These are phyloP conservation scores for Colletotrichum echinochloae DNA, from an alignment of 2,329 filamentous ascomycete species.

Conservation along the genomic window DNA sequence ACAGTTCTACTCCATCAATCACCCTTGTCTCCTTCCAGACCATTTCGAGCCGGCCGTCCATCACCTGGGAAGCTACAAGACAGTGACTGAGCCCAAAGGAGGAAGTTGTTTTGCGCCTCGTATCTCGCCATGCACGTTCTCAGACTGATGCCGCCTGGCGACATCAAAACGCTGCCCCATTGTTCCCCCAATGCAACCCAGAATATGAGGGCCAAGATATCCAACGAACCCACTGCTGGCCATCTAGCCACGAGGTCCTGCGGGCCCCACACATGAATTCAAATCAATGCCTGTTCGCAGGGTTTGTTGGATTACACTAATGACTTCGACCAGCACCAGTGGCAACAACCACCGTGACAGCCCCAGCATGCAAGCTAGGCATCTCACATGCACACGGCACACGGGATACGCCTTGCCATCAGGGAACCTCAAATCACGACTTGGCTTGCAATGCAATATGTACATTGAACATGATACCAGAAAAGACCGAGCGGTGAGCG, in stretches of 20 bases:
- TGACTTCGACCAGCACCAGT: conserved; percentile 24
- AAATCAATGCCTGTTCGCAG: conserved; percentile 40
- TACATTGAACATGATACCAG: not conserved
- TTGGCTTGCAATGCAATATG: conserved; percentile 1
- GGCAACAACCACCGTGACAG: conserved; percentile 3
- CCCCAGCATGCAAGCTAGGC: conserved; percentile 15
- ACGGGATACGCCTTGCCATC: conserved; percentile 24
- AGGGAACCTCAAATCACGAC: conserved; percentile 19
- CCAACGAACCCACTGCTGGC: conserved; percentile 29
- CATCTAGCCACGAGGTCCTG: conserved; percentile 27
- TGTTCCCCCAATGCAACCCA: conserved; percentile 34
- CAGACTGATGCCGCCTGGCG: conserved; percentile 29
- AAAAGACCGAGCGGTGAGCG: conserved; percentile 11
- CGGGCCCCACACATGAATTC: conserved; percentile 35
- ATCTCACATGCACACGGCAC: conserved; percentile 12
- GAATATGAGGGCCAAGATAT: conserved; percentile 25
- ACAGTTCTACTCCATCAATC: conserved; percentile 17
- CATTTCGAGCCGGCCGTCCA: conserved; percentile 21
- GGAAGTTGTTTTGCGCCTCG: conserved; percentile 15
- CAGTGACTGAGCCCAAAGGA: not conserved
- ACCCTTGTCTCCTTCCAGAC: conserved; percentile 7
- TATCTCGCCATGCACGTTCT: conserved; percentile 21
- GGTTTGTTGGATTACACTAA: conserved; percentile 22
- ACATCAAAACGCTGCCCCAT: conserved; percentile 30
- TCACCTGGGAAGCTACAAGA: conserved; percentile 3